Percentiles rank a stretch among this genome's conserved stretches.
These are phyloP conservation scores for Hemisphaericaspora xylanilytica DNA, from an alignment of 1,139 yeast species.

Conservation along the genomic window DNA sequence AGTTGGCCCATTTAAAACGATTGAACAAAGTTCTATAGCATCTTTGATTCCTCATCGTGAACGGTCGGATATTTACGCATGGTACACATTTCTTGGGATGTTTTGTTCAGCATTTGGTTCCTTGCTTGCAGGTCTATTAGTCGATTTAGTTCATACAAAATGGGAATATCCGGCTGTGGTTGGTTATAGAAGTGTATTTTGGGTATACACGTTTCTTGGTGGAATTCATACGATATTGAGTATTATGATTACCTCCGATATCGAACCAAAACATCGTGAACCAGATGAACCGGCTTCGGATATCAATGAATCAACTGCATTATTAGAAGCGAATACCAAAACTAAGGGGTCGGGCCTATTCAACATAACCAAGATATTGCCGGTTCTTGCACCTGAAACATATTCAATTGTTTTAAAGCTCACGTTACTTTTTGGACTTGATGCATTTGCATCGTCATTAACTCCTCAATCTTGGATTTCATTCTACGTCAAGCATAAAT, in stretches of 20 bases:
- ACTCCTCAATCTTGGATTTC: slow-evolving; percentile 47
- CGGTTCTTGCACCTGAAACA: slow-evolving; percentile 20
- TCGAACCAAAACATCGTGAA: slow-evolving; percentile 18
- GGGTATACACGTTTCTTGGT: slow-evolving; percentile 23
- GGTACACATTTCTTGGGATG: slow-evolving; percentile 41
- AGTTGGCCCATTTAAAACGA: slow-evolving; percentile 43
- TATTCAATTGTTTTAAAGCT: slow-evolving; percentile 30
- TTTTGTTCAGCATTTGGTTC: slow-evolving; percentile 40
- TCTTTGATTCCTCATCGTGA: slow-evolving; percentile 27
- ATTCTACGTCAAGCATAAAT: slow-evolving; percentile 37
- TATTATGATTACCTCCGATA: slow-evolving; percentile 17
- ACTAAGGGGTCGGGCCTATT: slow-evolving; percentile 1
- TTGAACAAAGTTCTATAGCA: slow-evolving; percentile 41
- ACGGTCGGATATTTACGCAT: slow-evolving; percentile 41
- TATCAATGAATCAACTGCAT: slow-evolving; percentile 13
- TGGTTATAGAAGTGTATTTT: slow-evolving; percentile 32
- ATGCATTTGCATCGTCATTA: slow-evolving; percentile 44
- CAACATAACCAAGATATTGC: slow-evolving; percentile 17
- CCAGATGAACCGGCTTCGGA: not conserved
- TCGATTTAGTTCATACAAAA: slow-evolving; percentile 21
- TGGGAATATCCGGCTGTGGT: slow-evolving; percentile 20
- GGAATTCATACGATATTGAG: slow-evolving; percentile 20
- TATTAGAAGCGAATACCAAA: slow-evolving; percentile 7
- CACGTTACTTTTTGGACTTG: slow-evolving; percentile 39
- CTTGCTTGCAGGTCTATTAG: slow-evolving; percentile 27